Conservation (phyloP, 2,329 filamentous ascomycete species). For the Stachybotrys chlorohalonatus region DNA sequence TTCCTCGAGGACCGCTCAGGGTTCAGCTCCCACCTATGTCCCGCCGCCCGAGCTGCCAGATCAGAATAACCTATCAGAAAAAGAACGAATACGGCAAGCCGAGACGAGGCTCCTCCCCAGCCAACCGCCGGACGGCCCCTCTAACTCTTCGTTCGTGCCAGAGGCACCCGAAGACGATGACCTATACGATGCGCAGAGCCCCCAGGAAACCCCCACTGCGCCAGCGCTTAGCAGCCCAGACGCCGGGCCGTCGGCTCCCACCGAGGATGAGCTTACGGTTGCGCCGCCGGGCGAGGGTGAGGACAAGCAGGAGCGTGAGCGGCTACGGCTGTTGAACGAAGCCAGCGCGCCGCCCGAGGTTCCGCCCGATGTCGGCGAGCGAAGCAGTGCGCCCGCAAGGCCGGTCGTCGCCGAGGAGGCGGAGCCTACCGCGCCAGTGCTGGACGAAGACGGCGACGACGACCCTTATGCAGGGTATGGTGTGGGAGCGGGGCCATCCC, state of each 20-base stretch:
- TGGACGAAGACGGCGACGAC: constrained; percentile 44
- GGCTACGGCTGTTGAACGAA: constrained; percentile 52
- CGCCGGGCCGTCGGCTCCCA: constrained; percentile 32
- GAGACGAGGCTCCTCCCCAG: constrained; percentile 77
- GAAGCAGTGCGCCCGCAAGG: constrained; percentile 17
- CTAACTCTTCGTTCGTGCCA: constrained; percentile 26
- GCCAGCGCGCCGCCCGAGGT: constrained; percentile 55
- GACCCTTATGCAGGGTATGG: constrained; percentile 21
- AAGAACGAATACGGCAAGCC: constrained; percentile 67
- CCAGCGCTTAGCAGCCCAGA: constrained; percentile 7
- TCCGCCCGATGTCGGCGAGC: constrained; percentile 39
- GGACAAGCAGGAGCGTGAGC: constrained; percentile 74
- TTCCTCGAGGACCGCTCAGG: not conserved
- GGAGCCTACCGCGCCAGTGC: constrained; percentile 47
- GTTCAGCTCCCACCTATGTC: constrained; percentile 37
- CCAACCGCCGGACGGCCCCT: constrained; percentile 39
- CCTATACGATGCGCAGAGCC: constrained; percentile 39
- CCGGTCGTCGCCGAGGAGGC: constrained; percentile 18
- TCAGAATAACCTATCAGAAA: constrained; percentile 64
- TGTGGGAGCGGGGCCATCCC: constrained; percentile 14
- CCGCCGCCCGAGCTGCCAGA: constrained; percentile 51
- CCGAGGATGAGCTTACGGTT: constrained; percentile 31
- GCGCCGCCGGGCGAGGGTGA: constrained; percentile 53
- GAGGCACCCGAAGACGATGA: constrained; percentile 32
- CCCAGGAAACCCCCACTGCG: constrained; percentile 10